Evolutionary conservation across 495 filamentous ascomycete species (phyloP), one percentile per base, ranked within the genome.

Genomic region (Xylaria telfairii): DNA sequence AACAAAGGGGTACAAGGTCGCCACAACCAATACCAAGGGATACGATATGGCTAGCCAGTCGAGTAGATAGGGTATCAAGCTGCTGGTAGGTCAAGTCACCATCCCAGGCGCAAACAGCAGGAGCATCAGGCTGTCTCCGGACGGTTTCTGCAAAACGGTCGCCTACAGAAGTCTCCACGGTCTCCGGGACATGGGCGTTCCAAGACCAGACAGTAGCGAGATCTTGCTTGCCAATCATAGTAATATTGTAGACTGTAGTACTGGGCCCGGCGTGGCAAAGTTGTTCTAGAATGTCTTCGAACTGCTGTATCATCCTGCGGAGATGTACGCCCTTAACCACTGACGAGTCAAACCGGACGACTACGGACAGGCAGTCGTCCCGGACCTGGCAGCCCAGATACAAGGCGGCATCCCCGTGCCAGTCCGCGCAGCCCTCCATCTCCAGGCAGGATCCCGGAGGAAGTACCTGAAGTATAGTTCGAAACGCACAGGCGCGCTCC

Each of bases 1-100:
- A 76, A 68, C 84, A 88, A 0, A 90, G 71, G 6, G 87, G 86
- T 3, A 90, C 84, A 4, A 87, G 75, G 30, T 74, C 75, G 75
- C 86, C 86, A 1, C 84, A 79, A 3, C 83, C 79, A 32, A 88
- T 82, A 1, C 86, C 85, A 19, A 37, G 30, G 24, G 8, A 9
- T 10, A 53, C 17, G 4, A 86, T 75, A 32, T 82, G 67, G 3
- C 74, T 70, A 1, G 84, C 80, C 3, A 87, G 72, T 8, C 74
- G 73, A 13, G 61, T 76, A 19, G 86, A 78, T 4, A 80, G 66
- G 8, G 71, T 63, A 34, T 86, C 80, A 26, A 89, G 74, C 62
- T 87, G 75, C 0, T 63, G 66, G 67, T 87, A 87, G 0, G 82
- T 86, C 19, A 88, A 77, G 37, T 81, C 75, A 19, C 79, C 83